Percentiles rank a stretch among this genome's conserved stretches.
These are phyloP conservation scores for Sclerotiophoma versabilis DNA, from an alignment of 2,329 filamentous ascomycete genomes.

Conservation along the genomic window DNA sequence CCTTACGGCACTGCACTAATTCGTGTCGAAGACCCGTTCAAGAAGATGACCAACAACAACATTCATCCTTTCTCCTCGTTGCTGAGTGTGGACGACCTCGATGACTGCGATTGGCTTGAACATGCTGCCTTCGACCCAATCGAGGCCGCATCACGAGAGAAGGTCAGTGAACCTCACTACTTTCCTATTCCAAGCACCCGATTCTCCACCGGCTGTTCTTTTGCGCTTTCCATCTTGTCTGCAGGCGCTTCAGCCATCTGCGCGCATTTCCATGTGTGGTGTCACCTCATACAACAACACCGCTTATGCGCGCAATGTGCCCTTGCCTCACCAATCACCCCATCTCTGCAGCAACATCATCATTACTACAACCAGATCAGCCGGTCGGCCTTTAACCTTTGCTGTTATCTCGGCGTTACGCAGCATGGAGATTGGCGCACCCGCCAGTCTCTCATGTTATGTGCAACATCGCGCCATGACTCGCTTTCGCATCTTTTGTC, in stretches of 20 bases:
- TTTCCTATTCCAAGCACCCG: not conserved
- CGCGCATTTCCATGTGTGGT: constrained; percentile 21
- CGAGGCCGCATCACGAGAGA: constrained; percentile 65
- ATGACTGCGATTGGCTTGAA: constrained; percentile 67
- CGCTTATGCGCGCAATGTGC: constrained; percentile 12
- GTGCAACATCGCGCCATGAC: not conserved
- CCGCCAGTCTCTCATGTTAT: not conserved
- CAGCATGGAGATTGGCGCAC: not conserved
- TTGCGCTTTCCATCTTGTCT: not conserved
- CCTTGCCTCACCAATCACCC: constrained; percentile 14
- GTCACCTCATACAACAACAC: constrained; percentile 15
- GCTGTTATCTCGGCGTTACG: constrained; percentile 2
- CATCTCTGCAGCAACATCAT: constrained; percentile 11
- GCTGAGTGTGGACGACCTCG: constrained; percentile 70
- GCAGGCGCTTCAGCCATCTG: not conserved
- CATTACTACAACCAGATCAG: not conserved
- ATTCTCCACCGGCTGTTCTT: not conserved
- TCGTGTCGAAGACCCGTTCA: constrained; percentile 37
- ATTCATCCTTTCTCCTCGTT: constrained; percentile 78
- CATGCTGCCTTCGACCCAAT: constrained; percentile 64
- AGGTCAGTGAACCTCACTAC: constrained; percentile 55
- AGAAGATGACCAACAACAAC: constrained; percentile 55
- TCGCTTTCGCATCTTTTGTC: not conserved
- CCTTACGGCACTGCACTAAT: constrained; percentile 8
- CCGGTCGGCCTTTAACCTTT: not conserved